A percentile compares a stretch with the other conserved stretches of the same genome.
These are phyloP conservation scores for Zostera marina DNA, from an alignment of 116 monocot genomes.

Conservation along the genomic window DNA sequence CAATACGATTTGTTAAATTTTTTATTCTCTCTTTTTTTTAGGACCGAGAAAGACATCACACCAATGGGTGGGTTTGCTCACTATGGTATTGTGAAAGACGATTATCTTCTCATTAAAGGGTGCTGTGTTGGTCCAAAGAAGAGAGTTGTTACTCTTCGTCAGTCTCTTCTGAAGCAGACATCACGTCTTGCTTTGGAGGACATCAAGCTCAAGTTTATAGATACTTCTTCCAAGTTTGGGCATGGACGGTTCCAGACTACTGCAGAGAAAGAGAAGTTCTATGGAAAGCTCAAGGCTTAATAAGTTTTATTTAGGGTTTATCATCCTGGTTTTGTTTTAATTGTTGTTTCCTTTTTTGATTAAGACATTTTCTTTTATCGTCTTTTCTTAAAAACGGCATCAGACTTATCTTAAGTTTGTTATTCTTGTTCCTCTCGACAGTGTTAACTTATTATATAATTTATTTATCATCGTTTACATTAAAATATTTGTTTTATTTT, in stretches of 20 bases:
- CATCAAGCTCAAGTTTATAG: constrained; percentile 28
- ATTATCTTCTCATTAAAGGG: constrained; percentile 19
- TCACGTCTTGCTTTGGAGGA: constrained; percentile 12
- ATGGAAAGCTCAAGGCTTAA: constrained; percentile 4
- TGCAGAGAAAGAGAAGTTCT: constrained; percentile 5
- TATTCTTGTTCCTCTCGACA: too few species aligned
- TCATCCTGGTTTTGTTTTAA: too few species aligned
- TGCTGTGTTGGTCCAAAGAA: constrained; percentile 26
- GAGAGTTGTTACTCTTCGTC: constrained; percentile 21
- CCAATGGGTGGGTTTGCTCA: constrained; percentile 24
- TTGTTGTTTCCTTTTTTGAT: too few species aligned
- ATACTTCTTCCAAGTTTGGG: constrained; percentile 26
- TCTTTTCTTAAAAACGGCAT: too few species aligned
- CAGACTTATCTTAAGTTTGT: too few species aligned
- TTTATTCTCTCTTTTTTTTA: neutral
- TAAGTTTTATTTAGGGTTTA: too few species aligned
- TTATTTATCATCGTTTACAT: too few species aligned
- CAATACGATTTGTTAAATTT: neutral
- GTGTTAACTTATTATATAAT: too few species aligned
- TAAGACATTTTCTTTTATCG: too few species aligned
- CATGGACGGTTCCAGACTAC: constrained; percentile 25
- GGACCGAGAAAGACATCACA: constrained; percentile 25
- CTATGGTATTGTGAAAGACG: constrained; percentile 18
- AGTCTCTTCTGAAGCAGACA: constrained; percentile 24
- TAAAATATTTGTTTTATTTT: too few species aligned